Conservation (phyloP, 345 rosid species). For the Pistacia atlantica region DNA sequence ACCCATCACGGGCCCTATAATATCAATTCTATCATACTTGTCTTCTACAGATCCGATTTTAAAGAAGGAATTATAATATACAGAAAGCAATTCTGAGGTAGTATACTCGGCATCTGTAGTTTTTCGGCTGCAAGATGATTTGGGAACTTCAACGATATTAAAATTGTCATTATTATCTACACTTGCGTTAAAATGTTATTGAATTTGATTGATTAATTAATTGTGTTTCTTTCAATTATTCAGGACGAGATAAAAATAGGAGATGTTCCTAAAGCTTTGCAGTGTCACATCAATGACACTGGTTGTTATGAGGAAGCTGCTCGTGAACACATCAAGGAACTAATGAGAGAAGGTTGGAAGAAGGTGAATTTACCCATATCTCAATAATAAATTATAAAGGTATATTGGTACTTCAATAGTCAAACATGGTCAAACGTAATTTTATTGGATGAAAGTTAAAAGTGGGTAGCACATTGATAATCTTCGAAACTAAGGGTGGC, state of each 20-base stretch:
- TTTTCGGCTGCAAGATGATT: slow-evolving; percentile 25
- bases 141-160: slow-evolving; percentile 22
- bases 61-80: neutral
- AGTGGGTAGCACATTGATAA: no score
- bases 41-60: neutral
- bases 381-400: no score
- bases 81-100: neutral
- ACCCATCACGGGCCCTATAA: slow-evolving; percentile 16
- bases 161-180: neutral
- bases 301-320: slow-evolving; percentile 28
- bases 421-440: no score
- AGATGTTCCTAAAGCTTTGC: slow-evolving; percentile 32
- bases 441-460: no score
- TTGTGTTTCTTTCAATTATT: neutral
- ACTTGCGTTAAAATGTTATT: no score
- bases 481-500: no score
- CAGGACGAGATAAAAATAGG: slow-evolving; percentile 37
- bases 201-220: no score
- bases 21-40: slow-evolving; percentile 12
- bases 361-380: slow-evolving; percentile 5
- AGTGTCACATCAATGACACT: slow-evolving; percentile 40
- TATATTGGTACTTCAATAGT: no score
- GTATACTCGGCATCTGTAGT: slow-evolving; percentile 4
- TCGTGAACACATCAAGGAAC: slow-evolving; percentile 20
- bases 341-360: slow-evolving; percentile 27